A percentile compares a stretch with the other conserved stretches of the same genome.
phyloP scores from a whole-genome alignment of 2,329 filamentous ascomycete genomes.

The Graphilbum fragrans region DNA sequence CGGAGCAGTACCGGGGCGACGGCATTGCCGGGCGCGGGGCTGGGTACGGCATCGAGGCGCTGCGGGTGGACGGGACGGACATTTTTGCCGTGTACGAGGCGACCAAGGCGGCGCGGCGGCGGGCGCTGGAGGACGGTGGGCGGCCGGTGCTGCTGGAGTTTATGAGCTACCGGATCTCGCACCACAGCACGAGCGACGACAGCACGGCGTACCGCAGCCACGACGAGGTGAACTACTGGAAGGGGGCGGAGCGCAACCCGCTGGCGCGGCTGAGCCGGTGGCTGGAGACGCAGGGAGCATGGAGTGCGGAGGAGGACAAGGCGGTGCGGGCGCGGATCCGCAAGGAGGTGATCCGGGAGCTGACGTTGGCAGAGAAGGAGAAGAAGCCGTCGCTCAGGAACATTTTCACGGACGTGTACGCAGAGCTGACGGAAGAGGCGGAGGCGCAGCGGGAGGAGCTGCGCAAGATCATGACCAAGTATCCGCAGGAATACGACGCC shows the following conservation, averaged over 20 bases:
- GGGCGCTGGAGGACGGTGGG: slow-evolving; percentile 67
- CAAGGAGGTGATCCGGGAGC: slow-evolving; percentile 57
- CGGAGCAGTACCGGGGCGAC: slow-evolving; percentile 71
- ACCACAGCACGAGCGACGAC: slow-evolving; percentile 94
- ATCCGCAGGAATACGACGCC: slow-evolving; percentile 94
- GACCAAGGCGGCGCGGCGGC: slow-evolving; percentile 55
- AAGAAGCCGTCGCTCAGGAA: slow-evolving; percentile 60
- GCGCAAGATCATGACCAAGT: slow-evolving; percentile 62
- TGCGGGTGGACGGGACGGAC: slow-evolving; percentile 74
- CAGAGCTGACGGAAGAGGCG: slow-evolving; percentile 52
- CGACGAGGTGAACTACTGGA: too few species aligned
- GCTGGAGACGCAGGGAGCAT: too few species aligned
- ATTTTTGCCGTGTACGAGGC: slow-evolving; percentile 64
- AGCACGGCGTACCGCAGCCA: too few species aligned
- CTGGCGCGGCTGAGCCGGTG: too few species aligned
- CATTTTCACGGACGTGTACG: slow-evolving; percentile 83
- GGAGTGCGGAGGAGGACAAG: too few species aligned
- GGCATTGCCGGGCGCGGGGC: slow-evolving; percentile 65
- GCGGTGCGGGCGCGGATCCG: slow-evolving; percentile 84
- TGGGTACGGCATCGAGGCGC: slow-evolving; percentile 70
- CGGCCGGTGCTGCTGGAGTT: slow-evolving; percentile 80
- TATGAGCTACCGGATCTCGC: slow-evolving; percentile 88
- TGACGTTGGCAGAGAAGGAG: slow-evolving; percentile 68
- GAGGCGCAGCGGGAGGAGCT: slow-evolving; percentile 63
- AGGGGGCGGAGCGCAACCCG: too few species aligned